Percentiles rank a stretch among this genome's conserved stretches.
Conservation (phyloP, 2,329 filamentous ascomycete species). For the Zasmidium citrigriseum region DNA sequence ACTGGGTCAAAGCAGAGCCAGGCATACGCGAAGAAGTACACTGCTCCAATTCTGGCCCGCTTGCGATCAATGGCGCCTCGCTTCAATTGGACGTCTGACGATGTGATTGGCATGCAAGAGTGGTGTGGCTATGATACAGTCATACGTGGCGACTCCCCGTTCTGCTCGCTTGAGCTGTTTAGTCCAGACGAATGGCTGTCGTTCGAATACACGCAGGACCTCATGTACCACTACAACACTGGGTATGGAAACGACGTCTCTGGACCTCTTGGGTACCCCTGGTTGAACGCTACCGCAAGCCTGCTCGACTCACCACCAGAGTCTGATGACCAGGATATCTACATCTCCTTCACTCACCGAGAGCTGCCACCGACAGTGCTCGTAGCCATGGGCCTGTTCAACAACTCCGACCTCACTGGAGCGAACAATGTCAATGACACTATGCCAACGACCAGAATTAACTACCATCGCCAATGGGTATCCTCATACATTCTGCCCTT, state of each 20-base stretch:
- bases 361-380: slow-evolving; percentile 67
- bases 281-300: slow-evolving; percentile 63
- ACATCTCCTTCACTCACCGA: slow-evolving; percentile 69
- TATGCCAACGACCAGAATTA: slow-evolving; percentile 64
- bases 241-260: slow-evolving; percentile 64
- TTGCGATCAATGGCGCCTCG: slow-evolving; percentile 54
- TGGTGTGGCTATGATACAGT: slow-evolving; percentile 73
- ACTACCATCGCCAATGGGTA: slow-evolving; percentile 64
- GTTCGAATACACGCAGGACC: slow-evolving; percentile 69
- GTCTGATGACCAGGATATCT: slow-evolving; percentile 58
- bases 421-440: slow-evolving; percentile 60
- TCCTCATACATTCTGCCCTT: slow-evolving; percentile 66
- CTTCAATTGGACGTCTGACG: slow-evolving; percentile 65
- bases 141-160: slow-evolving; percentile 64
- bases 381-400: slow-evolving; percentile 69
- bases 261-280: slow-evolving; percentile 64
- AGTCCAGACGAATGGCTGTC: slow-evolving; percentile 61
- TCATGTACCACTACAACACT: slow-evolving; percentile 69
- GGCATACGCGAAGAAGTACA: slow-evolving; percentile 53
- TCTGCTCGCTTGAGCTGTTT: slow-evolving; percentile 62
- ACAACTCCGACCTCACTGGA: slow-evolving; percentile 61
- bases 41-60: slow-evolving; percentile 60
- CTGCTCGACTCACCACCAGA: slow-evolving; percentile 50
- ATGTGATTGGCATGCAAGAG: slow-evolving; percentile 67
- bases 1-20: slow-evolving; percentile 55